Evolutionary conservation across 2,329 filamentous ascomycete species (phyloP), one percentile per base, ranked within the genome.

Genomic region (Penicillium rolfsii): DNA sequence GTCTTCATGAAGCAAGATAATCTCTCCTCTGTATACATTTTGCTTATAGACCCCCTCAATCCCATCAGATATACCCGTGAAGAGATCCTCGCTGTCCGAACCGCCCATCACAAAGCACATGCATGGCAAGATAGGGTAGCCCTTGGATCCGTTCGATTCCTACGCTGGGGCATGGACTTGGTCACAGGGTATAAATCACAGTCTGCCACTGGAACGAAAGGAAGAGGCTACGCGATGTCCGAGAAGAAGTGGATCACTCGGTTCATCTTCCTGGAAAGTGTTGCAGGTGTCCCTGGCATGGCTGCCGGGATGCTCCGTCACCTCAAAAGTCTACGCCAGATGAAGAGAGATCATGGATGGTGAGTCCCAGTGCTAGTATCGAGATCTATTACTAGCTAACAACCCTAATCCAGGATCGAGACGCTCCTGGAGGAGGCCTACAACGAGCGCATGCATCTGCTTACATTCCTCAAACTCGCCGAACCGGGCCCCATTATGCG

Each of bases 211-310:
- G 3, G 76, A 78, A 2, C 73, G 77, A 55, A 68, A 67, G 60
- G 26, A 0, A 85, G 82, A 79, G 88, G 74, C 71, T 96, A 85
- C 70, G 74, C 76, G 30, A 91, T 91, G 82, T 95, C 87, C 0
- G 93, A 96, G 74, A 82, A 88, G 4, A 95, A 98, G 79, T 98
- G 95, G 89, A 83, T 97, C 69, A 86, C 91, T 52, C 86, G 94
- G 8, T 94, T 97, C 73, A 85, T 99, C 68, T 99, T 99, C 77
- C 84, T 99, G 35, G 95, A 99, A 76, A 93, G 89, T 53, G 91
- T 99, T 41, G 95, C 95, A 12, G 95, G 93, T 38, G 95, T 98
- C 0, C 95, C 95, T 0, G 95, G 95, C 8, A 98, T 98, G 92
- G 94, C 98, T 0, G 95, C 90, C 0, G 95, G 93, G 22, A 97